Base-by-base conservation (phyloP, 306 rosid genomes). In the Prunus dulcis region DNA sequence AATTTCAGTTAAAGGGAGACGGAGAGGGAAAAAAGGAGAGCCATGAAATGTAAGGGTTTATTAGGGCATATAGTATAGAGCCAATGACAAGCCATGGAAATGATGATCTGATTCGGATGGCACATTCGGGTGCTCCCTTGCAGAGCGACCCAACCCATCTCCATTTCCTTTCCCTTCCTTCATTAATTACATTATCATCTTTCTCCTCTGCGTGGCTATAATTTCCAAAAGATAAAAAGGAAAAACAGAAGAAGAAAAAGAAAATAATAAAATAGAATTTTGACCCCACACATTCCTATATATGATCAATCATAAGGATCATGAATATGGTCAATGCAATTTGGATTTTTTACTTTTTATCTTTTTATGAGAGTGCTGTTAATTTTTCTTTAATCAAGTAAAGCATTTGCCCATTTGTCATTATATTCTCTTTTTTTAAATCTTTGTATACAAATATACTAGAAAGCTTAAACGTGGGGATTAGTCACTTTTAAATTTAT, bases 101-200 rank as follows among this genome's bases (percentile, higher is more conserved):
- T 89, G 87, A 73, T 85, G 84, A 87, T 89, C 89, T 84, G 93
- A 91, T 89, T 89, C 82, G 87, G 95, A 91, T 80, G 76, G 86
- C 95, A 91, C 55, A 79, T 65, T 49, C 85, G 83, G 80, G 88
- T 91, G 88, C 90, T 81, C 80, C 86, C 80, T 60, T 51, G 78
- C 78, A 84, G 74, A 67, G 64, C 69, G 69, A 85, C 83, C 83
- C 85, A 84, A 78, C 74, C 67, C 82, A 50, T 60, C 41, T 71
- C 25, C 32, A 43, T 71, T 20, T 46, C 63, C 30, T 67, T 50
- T 57, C 71, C 47, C 30, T 66, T 64, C 63, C 70, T 50, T 58
- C 0, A 12, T 30, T 85, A 77, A 78, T 85, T 84, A 80, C 82
- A 73, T 83, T 82, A 82, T 87, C 84, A 71, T 78, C 70, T 77